Conservation (phyloP, 2,329 filamentous ascomycete species). For the Penicillium sp. region DNA sequence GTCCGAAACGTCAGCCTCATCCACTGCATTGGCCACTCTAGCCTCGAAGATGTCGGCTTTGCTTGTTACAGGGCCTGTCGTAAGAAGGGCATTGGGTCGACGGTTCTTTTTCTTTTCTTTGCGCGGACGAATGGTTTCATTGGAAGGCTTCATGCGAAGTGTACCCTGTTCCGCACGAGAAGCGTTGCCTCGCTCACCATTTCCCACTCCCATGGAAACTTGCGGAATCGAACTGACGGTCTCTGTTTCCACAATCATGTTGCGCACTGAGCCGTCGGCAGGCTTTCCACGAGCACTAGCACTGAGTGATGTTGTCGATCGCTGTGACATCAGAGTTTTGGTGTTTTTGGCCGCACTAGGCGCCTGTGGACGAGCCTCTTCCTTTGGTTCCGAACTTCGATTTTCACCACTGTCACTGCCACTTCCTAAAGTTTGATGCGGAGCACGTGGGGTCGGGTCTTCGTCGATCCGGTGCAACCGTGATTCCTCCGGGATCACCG, state of each 20-base stretch:
- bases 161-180: constrained; percentile 66
- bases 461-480: constrained; percentile 37
- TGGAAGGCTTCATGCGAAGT: constrained; percentile 80
- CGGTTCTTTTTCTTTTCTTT: constrained; percentile 86
- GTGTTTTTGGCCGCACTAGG: constrained; percentile 46
- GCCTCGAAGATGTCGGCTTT: constrained; percentile 98
- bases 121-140: constrained; percentile 91
- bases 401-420: constrained; percentile 54
- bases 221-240: constrained; percentile 90
- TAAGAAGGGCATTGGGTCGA: constrained; percentile 62
- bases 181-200: constrained; percentile 54
- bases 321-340: constrained; percentile 56
- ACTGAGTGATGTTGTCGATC: constrained; percentile 66
- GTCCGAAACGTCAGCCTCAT: constrained; percentile 93
- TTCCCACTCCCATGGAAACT: constrained; percentile 64
- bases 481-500: constrained; percentile 36
- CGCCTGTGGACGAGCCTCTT: constrained; percentile 36
- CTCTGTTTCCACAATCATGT: constrained; percentile 97
- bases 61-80: constrained; percentile 65
- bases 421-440: constrained; percentile 55
- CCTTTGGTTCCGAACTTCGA: constrained; percentile 36
- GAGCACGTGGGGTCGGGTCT: constrained; percentile 39
- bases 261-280: constrained; percentile 71
- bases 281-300: constrained; percentile 62
- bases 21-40: constrained; percentile 91